Conservation (phyloP, 163 green algal genomes). For the Chlorella variabilis region DNA sequence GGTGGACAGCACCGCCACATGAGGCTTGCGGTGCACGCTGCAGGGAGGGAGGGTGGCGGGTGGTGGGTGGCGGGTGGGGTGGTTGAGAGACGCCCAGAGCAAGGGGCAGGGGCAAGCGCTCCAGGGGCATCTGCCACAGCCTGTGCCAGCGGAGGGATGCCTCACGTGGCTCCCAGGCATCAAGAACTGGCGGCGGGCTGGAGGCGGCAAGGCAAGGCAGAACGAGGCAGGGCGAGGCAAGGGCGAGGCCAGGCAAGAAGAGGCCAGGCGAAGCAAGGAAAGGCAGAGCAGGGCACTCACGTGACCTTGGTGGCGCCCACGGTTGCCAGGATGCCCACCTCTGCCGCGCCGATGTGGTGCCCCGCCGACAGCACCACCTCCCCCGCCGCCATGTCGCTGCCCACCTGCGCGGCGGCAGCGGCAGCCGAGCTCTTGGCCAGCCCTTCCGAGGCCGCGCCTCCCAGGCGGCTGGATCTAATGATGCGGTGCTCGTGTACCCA, state of each 20-base stretch:
- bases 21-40: conserved; percentile 45
- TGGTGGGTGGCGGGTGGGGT: too few species aligned
- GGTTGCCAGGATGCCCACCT: conserved; percentile 92
- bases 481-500: too few species aligned
- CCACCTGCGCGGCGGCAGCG: conserved; percentile 36
- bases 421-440: too few species aligned
- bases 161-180: background rate
- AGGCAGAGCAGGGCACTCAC: background rate
- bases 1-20: conserved; percentile 89
- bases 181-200: background rate
- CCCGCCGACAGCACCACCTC: conserved; percentile 76
- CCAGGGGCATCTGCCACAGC: too few species aligned
- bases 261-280: too few species aligned
- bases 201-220: background rate
- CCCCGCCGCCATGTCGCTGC: conserved; percentile 81
- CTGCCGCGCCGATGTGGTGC: conserved; percentile 65
- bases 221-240: too few species aligned
- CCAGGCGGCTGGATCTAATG: too few species aligned
- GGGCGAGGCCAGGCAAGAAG: too few species aligned
- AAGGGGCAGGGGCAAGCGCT: background rate
- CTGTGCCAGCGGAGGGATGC: background rate
- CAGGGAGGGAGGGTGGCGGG: conserved; percentile 37
- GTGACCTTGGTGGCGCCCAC: conserved; percentile 75
- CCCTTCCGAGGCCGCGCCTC: too few species aligned
- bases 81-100: background rate